phyloP scores from a whole-genome alignment of 2,329 filamentous ascomycete genomes.

The Tolypocladium capitatum region DNA sequence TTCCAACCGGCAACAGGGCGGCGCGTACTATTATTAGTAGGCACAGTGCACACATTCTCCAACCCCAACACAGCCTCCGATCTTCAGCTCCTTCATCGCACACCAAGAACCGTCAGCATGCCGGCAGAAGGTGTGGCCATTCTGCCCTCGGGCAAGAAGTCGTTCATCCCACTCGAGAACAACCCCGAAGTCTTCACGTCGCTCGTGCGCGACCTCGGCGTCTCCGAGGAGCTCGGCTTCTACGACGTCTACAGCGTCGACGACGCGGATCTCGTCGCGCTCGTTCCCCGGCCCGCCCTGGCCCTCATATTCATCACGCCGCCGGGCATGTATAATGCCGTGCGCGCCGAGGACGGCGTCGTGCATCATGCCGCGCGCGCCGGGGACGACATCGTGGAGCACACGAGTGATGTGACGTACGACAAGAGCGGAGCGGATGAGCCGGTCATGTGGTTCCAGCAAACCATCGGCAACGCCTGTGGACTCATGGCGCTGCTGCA shows the following conservation, averaged over 20 bases:
- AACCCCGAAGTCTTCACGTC: conserved; percentile 69
- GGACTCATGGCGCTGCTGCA: conserved; percentile 70
- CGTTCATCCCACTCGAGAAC: conserved; percentile 32
- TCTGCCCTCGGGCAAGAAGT: conserved; percentile 18
- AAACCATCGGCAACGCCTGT: conserved; percentile 74
- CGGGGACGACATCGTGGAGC: conserved; percentile 11
- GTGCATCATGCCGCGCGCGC: conserved; percentile 14
- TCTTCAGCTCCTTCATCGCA: neutral
- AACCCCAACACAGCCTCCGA: neutral
- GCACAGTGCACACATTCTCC: neutral
- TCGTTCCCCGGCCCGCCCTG: conserved; percentile 58
- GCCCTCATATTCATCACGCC: conserved; percentile 75
- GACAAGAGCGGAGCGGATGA: conserved; percentile 30
- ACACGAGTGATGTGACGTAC: conserved; percentile 16
- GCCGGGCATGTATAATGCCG: conserved; percentile 33
- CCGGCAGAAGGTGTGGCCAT: conserved; percentile 16
- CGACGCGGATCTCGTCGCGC: conserved; percentile 60
- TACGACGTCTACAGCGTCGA: conserved; percentile 74
- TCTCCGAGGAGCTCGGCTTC: conserved; percentile 56
- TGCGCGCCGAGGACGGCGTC: conserved; percentile 16
- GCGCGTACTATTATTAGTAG: too few species aligned
- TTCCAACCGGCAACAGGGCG: too few species aligned
- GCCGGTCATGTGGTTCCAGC: conserved; percentile 69
- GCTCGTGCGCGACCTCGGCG: conserved; percentile 57
- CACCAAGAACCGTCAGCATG: conserved; percentile 9